Base-by-base conservation (phyloP, 257 asterid species). In the Sherardia arvensis region DNA sequence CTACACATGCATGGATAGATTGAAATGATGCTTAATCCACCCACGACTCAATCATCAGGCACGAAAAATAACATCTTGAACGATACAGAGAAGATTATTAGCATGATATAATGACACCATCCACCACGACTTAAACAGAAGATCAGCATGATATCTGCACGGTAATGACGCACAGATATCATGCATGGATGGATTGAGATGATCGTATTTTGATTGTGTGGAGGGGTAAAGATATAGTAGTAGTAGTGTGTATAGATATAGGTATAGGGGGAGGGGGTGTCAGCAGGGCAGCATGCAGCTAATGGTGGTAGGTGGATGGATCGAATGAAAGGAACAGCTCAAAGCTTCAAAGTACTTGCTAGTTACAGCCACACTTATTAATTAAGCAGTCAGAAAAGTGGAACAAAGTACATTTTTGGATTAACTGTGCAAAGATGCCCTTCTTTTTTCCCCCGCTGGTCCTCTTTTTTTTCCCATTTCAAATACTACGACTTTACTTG, bases 401-500 rank as follows among this genome's bases (percentile, higher is more conserved):
- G 22, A 59, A 25, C 43, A 69, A 62, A 69, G 73, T 69, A 69
- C 73, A 69, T 25, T 33, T 53, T 69, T 61, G 73, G 73, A 61
- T 62, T 38, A 34, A 53, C 68, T 53, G 55, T 69, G 8, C 34
- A 71, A 53, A 61, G 63, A 38, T 36, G 21, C 68, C 20, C 45
- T 38, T 61, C 27, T 5, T 33, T 68, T 61, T 6, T n/a, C n/a
- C n/a, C n/a, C n/a, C 20, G 20, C 18, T 17, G 51, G 26, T 43
- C 49, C 49, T 5, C 1, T 40, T 14, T 40, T 40, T 0, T 40
- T 40, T 40, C 1, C 43, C 0, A 1, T 36, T 8, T 12, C 15
- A 32, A 17, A 25, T 51, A 32, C 22, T 22, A 26, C 67, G 43
- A 25, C 61, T 59, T 68, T 32, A 23, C 47, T 26, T 26, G 54